Conservation (phyloP, 208 protist genomes). For the Balamuthia mandrillaris region DNA sequence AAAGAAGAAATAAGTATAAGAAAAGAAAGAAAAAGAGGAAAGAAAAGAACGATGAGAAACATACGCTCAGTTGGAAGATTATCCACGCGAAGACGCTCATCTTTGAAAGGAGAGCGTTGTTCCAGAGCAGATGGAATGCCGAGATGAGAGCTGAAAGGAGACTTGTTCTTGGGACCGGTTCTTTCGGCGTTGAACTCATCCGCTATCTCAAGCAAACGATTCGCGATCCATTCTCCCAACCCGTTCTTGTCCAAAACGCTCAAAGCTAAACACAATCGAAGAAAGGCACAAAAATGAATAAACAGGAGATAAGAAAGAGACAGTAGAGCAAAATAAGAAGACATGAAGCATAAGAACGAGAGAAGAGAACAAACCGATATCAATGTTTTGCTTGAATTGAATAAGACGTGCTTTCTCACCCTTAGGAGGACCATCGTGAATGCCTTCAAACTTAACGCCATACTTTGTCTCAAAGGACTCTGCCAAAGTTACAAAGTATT, state of each 20-base stretch:
- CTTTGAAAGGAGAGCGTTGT: no score
- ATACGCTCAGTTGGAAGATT: no score
- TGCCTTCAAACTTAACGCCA: slow-evolving; percentile 32
- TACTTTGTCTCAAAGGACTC: slow-evolving; percentile 23
- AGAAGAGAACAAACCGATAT: no score
- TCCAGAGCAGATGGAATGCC: no score
- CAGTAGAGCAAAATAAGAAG: not conserved
- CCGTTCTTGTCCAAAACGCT: slow-evolving; percentile 6
- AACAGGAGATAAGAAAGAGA: not conserved
- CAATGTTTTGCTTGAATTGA: slow-evolving; percentile 41
- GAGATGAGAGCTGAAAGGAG: not conserved
- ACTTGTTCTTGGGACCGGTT: not conserved
- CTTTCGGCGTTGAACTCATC: not conserved
- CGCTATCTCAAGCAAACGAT: slow-evolving; percentile 27
- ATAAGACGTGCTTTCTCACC: slow-evolving; percentile 28
- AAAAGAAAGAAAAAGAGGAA: no score
- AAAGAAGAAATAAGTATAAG: no score
- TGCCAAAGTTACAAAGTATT: not conserved
- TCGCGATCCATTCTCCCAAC: slow-evolving; percentile 36
- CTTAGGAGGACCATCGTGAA: slow-evolving; percentile 6
- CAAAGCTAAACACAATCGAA: not conserved
- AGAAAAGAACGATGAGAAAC: no score
- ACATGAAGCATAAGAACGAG: not conserved
- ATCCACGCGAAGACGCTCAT: no score
- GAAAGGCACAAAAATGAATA: no score